Base-by-base conservation (phyloP, 2,329 filamentous ascomycete genomes). In the Aspergillus latus region DNA sequence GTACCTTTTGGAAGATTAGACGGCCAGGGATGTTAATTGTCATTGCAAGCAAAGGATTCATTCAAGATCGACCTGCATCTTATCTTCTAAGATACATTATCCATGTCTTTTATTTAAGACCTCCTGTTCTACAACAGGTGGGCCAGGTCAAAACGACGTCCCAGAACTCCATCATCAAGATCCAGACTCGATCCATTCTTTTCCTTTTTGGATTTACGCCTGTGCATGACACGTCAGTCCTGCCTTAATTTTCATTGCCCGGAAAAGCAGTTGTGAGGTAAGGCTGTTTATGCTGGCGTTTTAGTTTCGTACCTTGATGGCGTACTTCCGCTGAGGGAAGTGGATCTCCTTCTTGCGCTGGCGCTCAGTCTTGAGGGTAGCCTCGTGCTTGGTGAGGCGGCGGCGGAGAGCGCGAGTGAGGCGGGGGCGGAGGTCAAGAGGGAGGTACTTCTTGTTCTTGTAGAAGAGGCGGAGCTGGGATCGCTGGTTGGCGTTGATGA, bases 401-500 rank as follows among this genome's bases (percentile, higher is more conserved):
- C 95, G 90, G 76, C 94, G 92, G 82, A 97, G 95, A 77, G 92
- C 94, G 74, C 94, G 92, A 77, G 94, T 99, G 84, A 94, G 88
- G 90, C 97, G 97, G 77, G 92, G 81, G 81, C 94, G 90, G 84
- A 99, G 92, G 80, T 99, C 95, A 78, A 99, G 91, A 66, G 94
- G 94, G 65, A 92, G 82, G 87, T 97, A 97, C 86, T 97, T 97
- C 90, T 97, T 97, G 88, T 89, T 89, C 87, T 96, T 95, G 88
- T 99, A 99, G 89, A 97, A 97, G 69, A 97, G 85, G 73, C 92
- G 92, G 74, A 99, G 91, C 84, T 97, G 92, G 69, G 91, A 85
- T 79, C 94, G 89, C 85, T 99, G 94, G 87, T 96, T 97, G 82
- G 92, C 89, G 87, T 97, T 99, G 88, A 99, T 96, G 84, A 99